Evolutionary conservation across 202 grass and related monocot genomes (phyloP).

Genomic region (Schoenoplectus triqueter): DNA sequence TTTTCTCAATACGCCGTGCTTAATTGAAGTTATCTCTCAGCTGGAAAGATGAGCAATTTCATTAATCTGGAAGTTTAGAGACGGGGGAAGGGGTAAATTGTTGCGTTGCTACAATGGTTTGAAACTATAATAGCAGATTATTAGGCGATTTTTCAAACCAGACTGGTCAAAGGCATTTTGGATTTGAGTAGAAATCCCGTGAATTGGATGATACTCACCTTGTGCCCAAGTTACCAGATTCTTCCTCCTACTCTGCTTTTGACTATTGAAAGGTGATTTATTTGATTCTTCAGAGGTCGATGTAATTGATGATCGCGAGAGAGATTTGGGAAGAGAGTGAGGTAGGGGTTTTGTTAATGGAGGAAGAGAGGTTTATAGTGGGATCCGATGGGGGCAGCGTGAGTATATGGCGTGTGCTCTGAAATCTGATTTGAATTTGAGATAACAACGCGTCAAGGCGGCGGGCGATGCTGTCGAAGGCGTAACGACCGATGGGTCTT

Average conservation of each 20-base stretch:
- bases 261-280: too few relatives aligned
- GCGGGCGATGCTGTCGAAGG: conserved; percentile 19
- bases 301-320: background rate
- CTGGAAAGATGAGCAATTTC: background rate
- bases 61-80: background rate
- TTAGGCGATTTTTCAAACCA: background rate
- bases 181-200: background rate
- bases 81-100: background rate
- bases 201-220: background rate
- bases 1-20: background rate
- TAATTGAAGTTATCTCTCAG: background rate
- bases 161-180: background rate
- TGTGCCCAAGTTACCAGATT: background rate
- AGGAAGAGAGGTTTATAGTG: background rate
- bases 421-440: background rate
- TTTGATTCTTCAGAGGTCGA: background rate
- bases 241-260: background rate
- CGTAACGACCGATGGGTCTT: conserved; percentile 2
- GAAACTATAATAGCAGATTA: background rate
- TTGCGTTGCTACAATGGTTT: background rate
- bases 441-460: background rate
- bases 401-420: background rate
- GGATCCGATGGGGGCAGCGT: background rate
- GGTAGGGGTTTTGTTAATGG: background rate
- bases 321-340: background rate